These are phyloP conservation scores for Chaetomium sp. DNA, from an alignment of 2,329 filamentous ascomycete genomes.

Conservation along the genomic window DNA sequence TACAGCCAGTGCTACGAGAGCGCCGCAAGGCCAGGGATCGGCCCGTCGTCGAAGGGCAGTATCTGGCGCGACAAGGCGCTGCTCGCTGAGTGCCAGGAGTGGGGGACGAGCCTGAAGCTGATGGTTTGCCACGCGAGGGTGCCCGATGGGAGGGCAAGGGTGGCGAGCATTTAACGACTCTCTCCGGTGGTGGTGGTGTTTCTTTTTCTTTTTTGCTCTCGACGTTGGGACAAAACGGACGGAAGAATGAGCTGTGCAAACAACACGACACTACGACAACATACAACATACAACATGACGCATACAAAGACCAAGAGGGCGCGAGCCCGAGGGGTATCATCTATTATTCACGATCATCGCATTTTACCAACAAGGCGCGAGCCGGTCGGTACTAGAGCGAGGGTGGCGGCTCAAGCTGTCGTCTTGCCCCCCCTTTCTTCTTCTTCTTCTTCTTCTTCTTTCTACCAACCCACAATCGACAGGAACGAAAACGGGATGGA, in stretches of 20 bases:
- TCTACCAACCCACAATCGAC: constrained; percentile 23
- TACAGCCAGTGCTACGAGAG: constrained; percentile 90
- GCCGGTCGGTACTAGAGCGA: constrained; percentile 29
- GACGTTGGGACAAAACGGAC: neutral
- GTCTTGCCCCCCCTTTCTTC: neutral
- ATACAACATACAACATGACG: neutral
- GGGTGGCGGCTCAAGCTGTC: constrained; percentile 16
- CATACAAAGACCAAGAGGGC: constrained; percentile 30
- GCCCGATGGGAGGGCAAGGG: constrained; percentile 55
- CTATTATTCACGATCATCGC: neutral
- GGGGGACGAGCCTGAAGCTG: constrained; percentile 84
- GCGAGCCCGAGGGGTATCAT: constrained; percentile 26
- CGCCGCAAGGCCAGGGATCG: constrained; percentile 50
- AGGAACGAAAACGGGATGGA: constrained; percentile 25
- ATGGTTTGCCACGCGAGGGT: constrained; percentile 91
- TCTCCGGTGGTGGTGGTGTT: neutral
- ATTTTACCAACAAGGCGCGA: constrained; percentile 13
- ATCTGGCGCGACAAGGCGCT: constrained; percentile 80
- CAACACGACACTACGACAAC: neutral
- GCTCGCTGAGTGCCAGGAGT: constrained; percentile 81
- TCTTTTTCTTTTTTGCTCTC: neutral
- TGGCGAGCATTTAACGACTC: constrained; percentile 50
- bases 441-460: constrained; percentile 13
- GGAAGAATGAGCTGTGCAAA: constrained; percentile 8
- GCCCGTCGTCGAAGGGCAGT: constrained; percentile 52